Base-by-base conservation (phyloP, 257 asterid species). In the Gentiana dahurica region DNA sequence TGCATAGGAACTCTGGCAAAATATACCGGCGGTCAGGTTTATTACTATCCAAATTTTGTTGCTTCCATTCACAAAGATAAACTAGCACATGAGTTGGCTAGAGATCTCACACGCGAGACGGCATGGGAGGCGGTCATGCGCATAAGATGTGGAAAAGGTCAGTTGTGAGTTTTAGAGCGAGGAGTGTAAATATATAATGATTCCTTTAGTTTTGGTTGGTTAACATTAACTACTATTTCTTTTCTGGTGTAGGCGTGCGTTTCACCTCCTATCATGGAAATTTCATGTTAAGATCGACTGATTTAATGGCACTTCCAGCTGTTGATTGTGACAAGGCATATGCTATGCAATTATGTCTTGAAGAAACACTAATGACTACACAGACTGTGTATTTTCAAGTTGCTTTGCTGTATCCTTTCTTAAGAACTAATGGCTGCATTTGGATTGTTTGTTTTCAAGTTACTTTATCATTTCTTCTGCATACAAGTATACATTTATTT, bases 41-140 rank as follows among this genome's bases (percentile, higher is more conserved):
- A 89, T 67, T 72, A 86, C 66, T 93, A 89, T 75, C 99, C 94
- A 60, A 73, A 81, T 75, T 93, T 93, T 79, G 86, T 66, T 59
- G 73, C 95, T 32, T 60, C 73, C 65, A 33, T 70, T 66, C 96
- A 90, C 66, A 64, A 72, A 75, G 95, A 93, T 54, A 93, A 79
- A 73, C 75, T 93, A 73, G 72, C 62, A 62, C 95, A 93, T 62
- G 99, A 89, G 74, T 76, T 93, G 59, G 62, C 77, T 69, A 81
- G 99, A 77, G 99, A 93, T 77, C 94, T 93, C 59, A 93, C 94
- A 37, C 76, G 97, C 68, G 97, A 89, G 74, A 93, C 96, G 65
- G 99, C 97, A 2, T 93, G 99, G 99, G 99, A 93, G 76, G 77
- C 97, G 12, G 99, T 93, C 68, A 78, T 93, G 95, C 86, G 99